phyloP scores from a whole-genome alignment of 2,329 filamentous ascomycete genomes.

The Exophiala calicioides region DNA sequence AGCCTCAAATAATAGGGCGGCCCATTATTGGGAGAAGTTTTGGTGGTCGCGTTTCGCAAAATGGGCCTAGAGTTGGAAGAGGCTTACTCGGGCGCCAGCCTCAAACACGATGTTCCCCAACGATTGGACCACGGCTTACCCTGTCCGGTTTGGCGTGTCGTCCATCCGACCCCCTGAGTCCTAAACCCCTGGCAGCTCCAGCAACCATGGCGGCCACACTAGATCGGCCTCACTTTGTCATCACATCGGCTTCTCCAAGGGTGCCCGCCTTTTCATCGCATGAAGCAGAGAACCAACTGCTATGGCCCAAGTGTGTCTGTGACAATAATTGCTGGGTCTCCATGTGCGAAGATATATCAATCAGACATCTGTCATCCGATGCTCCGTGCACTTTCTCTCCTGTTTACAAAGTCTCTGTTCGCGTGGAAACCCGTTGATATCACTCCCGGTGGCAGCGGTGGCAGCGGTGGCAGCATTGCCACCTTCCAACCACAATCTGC shows the following conservation, averaged over 20 bases:
- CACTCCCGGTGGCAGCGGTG: conserved; percentile 1
- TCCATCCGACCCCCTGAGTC: conserved; percentile 7
- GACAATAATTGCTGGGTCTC: background rate
- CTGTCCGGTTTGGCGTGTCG: conserved; percentile 3
- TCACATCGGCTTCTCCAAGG: too few species aligned
- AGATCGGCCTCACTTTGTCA: too few species aligned
- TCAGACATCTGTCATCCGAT: background rate
- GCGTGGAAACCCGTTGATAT: too few species aligned
- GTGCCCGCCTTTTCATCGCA: too few species aligned
- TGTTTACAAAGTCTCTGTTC: too few species aligned
- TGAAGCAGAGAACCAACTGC: too few species aligned
- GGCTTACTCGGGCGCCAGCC: conserved; percentile 5
- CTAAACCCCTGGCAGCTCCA: too few species aligned
- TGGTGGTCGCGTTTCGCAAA: background rate
- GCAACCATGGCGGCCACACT: too few species aligned
- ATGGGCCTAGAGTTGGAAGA: conserved; percentile 3
- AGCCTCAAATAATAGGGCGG: too few species aligned
- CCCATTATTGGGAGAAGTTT: background rate
- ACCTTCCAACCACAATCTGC: background rate
- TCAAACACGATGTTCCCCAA: conserved; percentile 5
- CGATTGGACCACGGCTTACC: conserved; percentile 15
- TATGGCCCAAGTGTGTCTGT: too few species aligned
- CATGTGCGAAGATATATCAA: background rate
- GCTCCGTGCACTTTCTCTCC: too few species aligned
- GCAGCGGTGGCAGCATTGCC: too few species aligned